Evolutionary conservation across 2,329 filamentous ascomycete genomes (phyloP).

Genomic region (Bertia moriformis): DNA sequence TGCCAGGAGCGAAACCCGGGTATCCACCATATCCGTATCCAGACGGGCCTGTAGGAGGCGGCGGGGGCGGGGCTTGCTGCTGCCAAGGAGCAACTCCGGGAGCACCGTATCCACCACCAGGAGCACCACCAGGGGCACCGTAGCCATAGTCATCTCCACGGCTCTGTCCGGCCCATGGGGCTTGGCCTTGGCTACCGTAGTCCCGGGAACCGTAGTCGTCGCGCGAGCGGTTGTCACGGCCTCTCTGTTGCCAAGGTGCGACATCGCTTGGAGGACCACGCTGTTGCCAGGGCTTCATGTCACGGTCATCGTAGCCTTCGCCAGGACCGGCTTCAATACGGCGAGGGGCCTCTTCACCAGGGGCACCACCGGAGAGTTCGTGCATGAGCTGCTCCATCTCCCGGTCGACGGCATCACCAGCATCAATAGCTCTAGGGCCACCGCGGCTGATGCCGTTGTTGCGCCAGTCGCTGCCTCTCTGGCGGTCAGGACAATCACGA

Average conservation of each 20-base stretch:
- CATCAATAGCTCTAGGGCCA: conserved; percentile 53
- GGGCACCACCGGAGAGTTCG: conserved; percentile 69
- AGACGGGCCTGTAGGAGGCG: conserved; percentile 17
- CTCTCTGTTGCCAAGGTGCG: conserved; percentile 42
- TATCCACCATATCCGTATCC: conserved; percentile 36
- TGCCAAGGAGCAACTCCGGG: conserved; percentile 25
- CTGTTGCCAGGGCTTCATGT: conserved; percentile 68
- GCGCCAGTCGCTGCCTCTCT: conserved; percentile 81
- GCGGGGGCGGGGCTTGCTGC: conserved; percentile 21
- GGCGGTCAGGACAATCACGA: conserved; percentile 87
- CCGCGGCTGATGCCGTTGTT: conserved; percentile 49
- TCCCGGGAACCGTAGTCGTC: conserved; percentile 11
- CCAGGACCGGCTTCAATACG: conserved; percentile 78
- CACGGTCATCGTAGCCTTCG: conserved; percentile 26
- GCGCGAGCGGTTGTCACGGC: conserved; percentile 24
- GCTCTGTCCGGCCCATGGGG: conserved; percentile 16
- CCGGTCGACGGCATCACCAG: conserved; percentile 73
- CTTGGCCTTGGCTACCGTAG: conserved; percentile 16
- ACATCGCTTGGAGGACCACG: conserved; percentile 71
- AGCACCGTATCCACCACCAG: conserved; percentile 48
- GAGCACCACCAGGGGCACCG: conserved; percentile 21
- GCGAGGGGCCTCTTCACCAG: conserved; percentile 44
- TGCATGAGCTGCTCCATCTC: conserved; percentile 99
- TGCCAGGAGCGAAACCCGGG: conserved; percentile 22
- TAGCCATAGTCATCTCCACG: conserved; percentile 18